Evolutionary conservation across 2,329 filamentous ascomycete genomes (phyloP).

Genomic region (Monosporascus sp.): DNA sequence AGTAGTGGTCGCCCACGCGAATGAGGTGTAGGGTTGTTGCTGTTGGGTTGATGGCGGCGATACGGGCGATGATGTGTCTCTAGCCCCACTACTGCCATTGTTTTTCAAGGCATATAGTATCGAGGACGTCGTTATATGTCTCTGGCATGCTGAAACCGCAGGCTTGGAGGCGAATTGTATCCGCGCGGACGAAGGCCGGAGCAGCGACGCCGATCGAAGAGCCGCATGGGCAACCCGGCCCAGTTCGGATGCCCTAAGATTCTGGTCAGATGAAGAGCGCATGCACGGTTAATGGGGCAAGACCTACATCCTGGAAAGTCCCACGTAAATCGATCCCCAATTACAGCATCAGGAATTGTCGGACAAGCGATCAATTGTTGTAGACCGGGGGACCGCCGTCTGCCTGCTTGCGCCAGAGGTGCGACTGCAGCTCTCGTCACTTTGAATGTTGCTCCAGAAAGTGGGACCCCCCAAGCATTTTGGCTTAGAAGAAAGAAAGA

Average conservation of each 20-base stretch:
- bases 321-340: background rate
- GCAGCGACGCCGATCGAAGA: conserved; percentile 16
- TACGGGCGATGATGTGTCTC: background rate
- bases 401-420: too few species aligned
- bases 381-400: too few species aligned
- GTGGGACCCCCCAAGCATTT: too few species aligned
- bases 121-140: conserved; percentile 13
- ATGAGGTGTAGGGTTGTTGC: conserved; percentile 5
- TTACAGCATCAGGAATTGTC: too few species aligned
- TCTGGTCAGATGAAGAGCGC: background rate
- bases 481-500: too few species aligned
- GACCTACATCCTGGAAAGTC: conserved; percentile 14
- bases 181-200: conserved; percentile 16
- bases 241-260: conserved; percentile 19
- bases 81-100: too few species aligned
- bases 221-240: conserved; percentile 19
- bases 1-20: conserved; percentile 8
- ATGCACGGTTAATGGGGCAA: background rate
- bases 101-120: conserved; percentile 3
- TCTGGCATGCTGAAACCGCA: conserved; percentile 1
- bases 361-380: too few species aligned
- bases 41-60: conserved; percentile 1
- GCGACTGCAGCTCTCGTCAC: too few species aligned
- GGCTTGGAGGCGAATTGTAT: conserved; percentile 8
- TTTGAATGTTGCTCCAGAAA: too few species aligned